Evolutionary conservation across 2,329 filamentous ascomycete species (phyloP).

Genomic region (Diaporthe vexans): DNA sequence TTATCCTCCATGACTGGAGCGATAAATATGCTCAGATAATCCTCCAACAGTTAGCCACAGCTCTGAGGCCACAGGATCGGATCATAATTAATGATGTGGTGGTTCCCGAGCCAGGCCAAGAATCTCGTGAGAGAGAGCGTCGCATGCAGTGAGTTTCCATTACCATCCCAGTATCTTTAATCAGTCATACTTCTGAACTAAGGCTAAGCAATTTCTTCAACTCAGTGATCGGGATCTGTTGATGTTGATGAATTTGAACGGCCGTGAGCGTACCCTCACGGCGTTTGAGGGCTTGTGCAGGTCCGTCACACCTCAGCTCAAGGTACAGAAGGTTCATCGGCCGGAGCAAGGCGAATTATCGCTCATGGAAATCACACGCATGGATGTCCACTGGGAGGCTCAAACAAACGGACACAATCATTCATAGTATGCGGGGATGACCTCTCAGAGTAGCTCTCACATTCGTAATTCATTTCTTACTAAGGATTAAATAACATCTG

Average conservation of each 20-base stretch:
- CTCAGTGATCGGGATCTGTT: constrained; percentile 11
- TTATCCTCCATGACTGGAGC: constrained; percentile 19
- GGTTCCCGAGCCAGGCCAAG: constrained; percentile 20
- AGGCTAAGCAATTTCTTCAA: neutral
- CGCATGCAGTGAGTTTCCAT: constrained; percentile 10
- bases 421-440: neutral
- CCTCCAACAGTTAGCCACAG: neutral
- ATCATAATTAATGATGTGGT: constrained; percentile 26
- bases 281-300: neutral
- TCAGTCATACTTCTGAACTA: neutral
- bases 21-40: constrained; percentile 22
- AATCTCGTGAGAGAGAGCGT: constrained; percentile 16
- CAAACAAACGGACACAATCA: neutral
- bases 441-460: neutral
- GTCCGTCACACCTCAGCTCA: constrained; percentile 1
- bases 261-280: neutral
- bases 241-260: constrained; percentile 18
- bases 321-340: constrained; percentile 2
- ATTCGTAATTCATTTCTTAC: neutral
- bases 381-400: neutral
- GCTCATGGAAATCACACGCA: constrained; percentile 4
- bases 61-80: neutral
- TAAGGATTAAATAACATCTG: neutral
- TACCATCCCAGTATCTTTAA: neutral
- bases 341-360: constrained; percentile 10